Evolutionary conservation across 73 alveolate species (phyloP).

Genomic region (Urostyla sp.): DNA sequence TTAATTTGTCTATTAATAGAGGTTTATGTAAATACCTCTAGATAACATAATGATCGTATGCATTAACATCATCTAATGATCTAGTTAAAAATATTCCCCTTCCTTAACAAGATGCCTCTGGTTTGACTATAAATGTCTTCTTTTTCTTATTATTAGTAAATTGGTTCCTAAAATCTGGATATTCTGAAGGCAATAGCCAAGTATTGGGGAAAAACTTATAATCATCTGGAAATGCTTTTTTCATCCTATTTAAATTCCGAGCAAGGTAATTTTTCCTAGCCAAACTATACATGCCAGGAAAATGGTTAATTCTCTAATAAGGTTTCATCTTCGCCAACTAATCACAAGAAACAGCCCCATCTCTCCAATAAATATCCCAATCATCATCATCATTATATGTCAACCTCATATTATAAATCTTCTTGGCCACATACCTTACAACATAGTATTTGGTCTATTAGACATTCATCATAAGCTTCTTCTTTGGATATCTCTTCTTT

Average conservation of each 20-base stretch:
- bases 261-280: slow-evolving; percentile 83
- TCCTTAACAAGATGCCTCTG: slow-evolving; percentile 74
- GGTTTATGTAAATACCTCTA: slow-evolving; percentile 43
- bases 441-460: slow-evolving; percentile 79
- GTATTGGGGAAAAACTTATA: slow-evolving; percentile 68
- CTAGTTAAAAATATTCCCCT: slow-evolving; percentile 59
- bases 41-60: slow-evolving; percentile 55
- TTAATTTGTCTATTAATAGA: slow-evolving; percentile 42
- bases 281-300: slow-evolving; percentile 80
- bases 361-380: slow-evolving; percentile 80
- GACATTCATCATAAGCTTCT: slow-evolving; percentile 65
- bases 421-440: slow-evolving; percentile 79
- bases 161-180: slow-evolving; percentile 58
- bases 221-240: slow-evolving; percentile 79
- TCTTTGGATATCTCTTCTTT: slow-evolving; percentile 22
- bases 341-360: slow-evolving; percentile 77
- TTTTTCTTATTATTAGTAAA: slow-evolving; percentile 29
- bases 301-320: slow-evolving; percentile 62
- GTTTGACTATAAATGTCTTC: slow-evolving; percentile 61
- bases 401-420: slow-evolving; percentile 61
- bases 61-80: slow-evolving; percentile 54
- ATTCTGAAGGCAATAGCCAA: slow-evolving; percentile 61
- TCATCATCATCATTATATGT: slow-evolving; percentile 53
- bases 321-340: slow-evolving; percentile 72
- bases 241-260: slow-evolving; percentile 73